A percentile compares a stretch with the other conserved stretches of the same genome.
Evolutionary conservation across 371 early-diverging fungal genomes (phyloP).

Genomic region (Paraphysoderma sedebokerense): DNA sequence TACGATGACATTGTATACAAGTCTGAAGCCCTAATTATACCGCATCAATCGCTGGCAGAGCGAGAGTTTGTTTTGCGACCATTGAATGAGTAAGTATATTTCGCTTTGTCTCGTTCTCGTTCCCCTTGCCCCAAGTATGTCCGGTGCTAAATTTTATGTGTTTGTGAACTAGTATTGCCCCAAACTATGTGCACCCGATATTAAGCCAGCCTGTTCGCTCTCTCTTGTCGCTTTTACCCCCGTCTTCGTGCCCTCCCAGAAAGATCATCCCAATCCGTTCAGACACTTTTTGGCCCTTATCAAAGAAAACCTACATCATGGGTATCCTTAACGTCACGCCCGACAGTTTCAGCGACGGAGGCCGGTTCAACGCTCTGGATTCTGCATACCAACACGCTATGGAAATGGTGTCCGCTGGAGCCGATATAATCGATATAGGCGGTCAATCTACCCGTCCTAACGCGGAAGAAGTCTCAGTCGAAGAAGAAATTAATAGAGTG

Average conservation of each 20-base stretch:
- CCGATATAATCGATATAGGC: conserved; percentile 89
- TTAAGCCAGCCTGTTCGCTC: conserved; percentile 54
- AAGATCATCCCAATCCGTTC: conserved; percentile 44
- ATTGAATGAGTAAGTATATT: conserved; percentile 60
- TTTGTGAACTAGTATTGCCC: conserved; percentile 44
- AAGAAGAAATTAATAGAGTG: conserved; percentile 65
- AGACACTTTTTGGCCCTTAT: conserved; percentile 36
- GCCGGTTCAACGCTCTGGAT: conserved; percentile 37
- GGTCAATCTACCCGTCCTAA: conserved; percentile 88
- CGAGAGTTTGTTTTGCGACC: conserved; percentile 90
- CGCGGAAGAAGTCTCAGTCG: conserved; percentile 53
- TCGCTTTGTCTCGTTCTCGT: neutral
- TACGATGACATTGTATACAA: conserved; percentile 62
- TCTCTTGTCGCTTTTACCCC: conserved; percentile 35
- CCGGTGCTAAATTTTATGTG: neutral
- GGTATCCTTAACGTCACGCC: conserved; percentile 94
- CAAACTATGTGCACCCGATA: conserved; percentile 73
- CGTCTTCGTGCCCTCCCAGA: conserved; percentile 1
- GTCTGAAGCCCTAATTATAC: conserved; percentile 56
- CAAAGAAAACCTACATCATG: conserved; percentile 64
- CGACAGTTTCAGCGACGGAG: conserved; percentile 94
- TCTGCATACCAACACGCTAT: conserved; percentile 50
- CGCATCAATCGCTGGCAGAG: conserved; percentile 75
- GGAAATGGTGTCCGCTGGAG: conserved; percentile 58
- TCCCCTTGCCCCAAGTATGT: neutral